A percentile compares a stretch with the other conserved stretches of the same genome.
phyloP scores from a whole-genome alignment of 148 eudicot genomes.

The Rhododendron ovatum region DNA sequence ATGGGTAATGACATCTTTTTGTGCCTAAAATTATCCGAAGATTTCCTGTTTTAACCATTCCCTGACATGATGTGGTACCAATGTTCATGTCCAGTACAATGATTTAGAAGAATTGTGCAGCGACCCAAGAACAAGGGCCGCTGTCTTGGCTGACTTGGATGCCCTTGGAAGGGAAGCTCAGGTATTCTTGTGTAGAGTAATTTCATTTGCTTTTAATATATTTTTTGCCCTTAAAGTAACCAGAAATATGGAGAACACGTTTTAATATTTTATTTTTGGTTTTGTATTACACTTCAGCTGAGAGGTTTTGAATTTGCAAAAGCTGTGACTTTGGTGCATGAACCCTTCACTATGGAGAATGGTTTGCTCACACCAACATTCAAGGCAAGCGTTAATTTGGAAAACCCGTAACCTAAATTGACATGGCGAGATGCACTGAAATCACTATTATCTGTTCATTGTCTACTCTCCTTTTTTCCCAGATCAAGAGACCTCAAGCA shows the following conservation, averaged over 20 bases:
- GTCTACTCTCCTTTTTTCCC: slow-evolving; percentile 12
- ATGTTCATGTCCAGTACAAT: slow-evolving; percentile 44
- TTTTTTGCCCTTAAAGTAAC: slow-evolving; percentile 5
- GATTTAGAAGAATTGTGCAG: slow-evolving; percentile 62
- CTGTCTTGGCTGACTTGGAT: slow-evolving; percentile 86
- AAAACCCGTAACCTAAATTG: neutral
- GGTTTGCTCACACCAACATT: slow-evolving; percentile 93
- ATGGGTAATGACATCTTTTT: neutral
- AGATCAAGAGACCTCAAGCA: slow-evolving; percentile 85
- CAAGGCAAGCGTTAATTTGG: slow-evolving; percentile 45
- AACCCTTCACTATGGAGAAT: slow-evolving; percentile 79
- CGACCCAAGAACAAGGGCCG: slow-evolving; percentile 73
- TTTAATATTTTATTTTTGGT: neutral
- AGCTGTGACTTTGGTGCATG: slow-evolving; percentile 80
- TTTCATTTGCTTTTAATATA: neutral
- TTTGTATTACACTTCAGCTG: slow-evolving; percentile 39
- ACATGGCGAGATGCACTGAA: neutral
- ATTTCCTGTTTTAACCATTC: neutral
- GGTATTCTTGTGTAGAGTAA: slow-evolving; percentile 27
- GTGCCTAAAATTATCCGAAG: neutral
- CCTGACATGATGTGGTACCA: neutral
- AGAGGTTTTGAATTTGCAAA: slow-evolving; percentile 85
- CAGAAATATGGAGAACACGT: neutral
- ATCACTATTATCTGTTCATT: neutral
- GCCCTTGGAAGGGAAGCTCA: slow-evolving; percentile 71